Evolutionary conservation across 2,329 filamentous ascomycete genomes (phyloP), one percentile per base, ranked within the genome.

Genomic region (Colletotrichum liaoningense): DNA sequence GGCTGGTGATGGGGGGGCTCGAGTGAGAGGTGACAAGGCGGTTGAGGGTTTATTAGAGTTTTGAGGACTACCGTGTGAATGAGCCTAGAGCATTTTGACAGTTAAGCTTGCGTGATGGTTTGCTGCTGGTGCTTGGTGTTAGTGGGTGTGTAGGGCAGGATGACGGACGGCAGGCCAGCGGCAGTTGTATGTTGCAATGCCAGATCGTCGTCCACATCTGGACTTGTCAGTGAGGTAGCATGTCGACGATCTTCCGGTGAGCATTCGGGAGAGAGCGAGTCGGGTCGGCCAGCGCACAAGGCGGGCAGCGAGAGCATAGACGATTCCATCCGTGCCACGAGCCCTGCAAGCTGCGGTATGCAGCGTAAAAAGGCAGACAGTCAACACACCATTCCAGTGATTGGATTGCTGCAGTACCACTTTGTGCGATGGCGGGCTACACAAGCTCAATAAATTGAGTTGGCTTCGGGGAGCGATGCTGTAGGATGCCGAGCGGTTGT

Each of bases 251-350:
- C 56, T 58, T 63, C 38, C 8, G 14, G 35, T 30, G 60, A 11
- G 22, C 16, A 56, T 24, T 38, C 57, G 28, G 54, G 66, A 63
- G 26, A 26, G 58, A 35, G 35, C 46, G 38, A 55, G 52, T 24
- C 24, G 52, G 63, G n/a, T 38, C 16, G 63, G 19, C 71, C 19
- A 57, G 55, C 55, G 42, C 42, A 22, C 42, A 30, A 26, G 55
- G 19, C 30, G 24, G 71, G 19, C 52, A 56, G 62, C 55, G 60
- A 35, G 72, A 67, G 69, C 69, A 68, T 62, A 63, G 72, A 73
- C 69, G 30, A 52, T 69, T 69, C 59, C 59, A 73, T 73, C 69
- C 58, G 69, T 74, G 64, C 64, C 69, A 54, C 38, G 42, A 52
- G 52, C 38, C 35, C 56, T 67, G 67, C 57, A 66, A 55, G 24